phyloP scores from a whole-genome alignment of 306 rosid genomes.

The Erythrophleum fordii region DNA sequence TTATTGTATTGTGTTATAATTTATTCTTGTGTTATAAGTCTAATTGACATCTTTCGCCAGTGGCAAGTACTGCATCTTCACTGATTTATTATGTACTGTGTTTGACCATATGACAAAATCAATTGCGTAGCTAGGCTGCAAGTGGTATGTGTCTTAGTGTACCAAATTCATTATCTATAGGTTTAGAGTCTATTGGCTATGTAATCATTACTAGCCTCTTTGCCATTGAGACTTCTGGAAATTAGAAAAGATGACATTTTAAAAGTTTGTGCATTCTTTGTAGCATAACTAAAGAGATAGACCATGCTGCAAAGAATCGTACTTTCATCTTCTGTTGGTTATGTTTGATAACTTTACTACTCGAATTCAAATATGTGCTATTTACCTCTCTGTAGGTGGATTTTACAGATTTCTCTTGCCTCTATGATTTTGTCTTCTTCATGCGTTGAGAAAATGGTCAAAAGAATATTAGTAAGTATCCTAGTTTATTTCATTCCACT shows the following conservation, averaged over 20 bases:
- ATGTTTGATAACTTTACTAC: conserved; percentile 20
- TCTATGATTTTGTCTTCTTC: conserved; percentile 91
- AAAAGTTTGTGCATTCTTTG: conserved; percentile 24
- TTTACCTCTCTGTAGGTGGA: conserved; percentile 58
- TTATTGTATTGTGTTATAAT: too few species aligned
- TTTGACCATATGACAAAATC: too few species aligned
- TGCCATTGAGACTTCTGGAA: conserved; percentile 2
- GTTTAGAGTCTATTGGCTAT: too few species aligned
- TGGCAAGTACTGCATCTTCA: too few species aligned
- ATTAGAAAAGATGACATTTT: conserved; percentile 5
- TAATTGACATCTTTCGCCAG: too few species aligned
- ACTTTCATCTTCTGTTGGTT: conserved; percentile 3
- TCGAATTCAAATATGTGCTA: conserved; percentile 26
- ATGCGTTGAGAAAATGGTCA: conserved; percentile 93
- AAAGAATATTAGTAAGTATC: conserved; percentile 85
- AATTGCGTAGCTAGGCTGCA: too few species aligned
- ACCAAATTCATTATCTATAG: too few species aligned
- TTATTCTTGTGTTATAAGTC: too few species aligned
- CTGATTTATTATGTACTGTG: too few species aligned
- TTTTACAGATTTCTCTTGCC: conserved; percentile 75
- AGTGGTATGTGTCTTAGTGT: too few species aligned
- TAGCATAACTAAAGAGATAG: not conserved
- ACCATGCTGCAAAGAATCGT: conserved; percentile 3
- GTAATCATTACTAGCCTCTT: not conserved
- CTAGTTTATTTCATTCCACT: not conserved